Evolutionary conservation across 148 eudicot species (phyloP).

Genomic region (Heliamphora exappendiculata): DNA sequence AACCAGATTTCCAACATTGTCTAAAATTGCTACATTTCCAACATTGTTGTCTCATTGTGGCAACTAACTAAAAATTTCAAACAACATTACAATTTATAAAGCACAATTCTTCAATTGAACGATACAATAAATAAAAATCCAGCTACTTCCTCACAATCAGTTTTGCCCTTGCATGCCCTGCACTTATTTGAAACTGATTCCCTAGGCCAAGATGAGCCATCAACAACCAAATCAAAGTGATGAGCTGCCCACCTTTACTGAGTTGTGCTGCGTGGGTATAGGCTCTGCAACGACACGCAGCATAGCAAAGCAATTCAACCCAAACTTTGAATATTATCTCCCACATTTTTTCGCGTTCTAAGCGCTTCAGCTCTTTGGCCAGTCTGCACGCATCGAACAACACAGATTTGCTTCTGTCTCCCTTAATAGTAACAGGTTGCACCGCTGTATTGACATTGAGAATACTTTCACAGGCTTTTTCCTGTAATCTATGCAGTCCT

Average conservation of each 20-base stretch:
- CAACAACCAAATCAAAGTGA: conserved; percentile 18
- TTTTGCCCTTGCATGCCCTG: conserved; percentile 4
- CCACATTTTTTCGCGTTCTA: background rate
- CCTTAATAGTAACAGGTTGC: conserved; percentile 11
- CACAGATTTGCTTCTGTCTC: conserved; percentile 17
- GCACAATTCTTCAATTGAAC: background rate
- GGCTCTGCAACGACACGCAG: conserved; percentile 9
- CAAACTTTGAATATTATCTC: conserved; percentile 20
- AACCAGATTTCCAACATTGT: too few species aligned
- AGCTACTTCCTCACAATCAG: background rate
- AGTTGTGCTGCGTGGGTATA: conserved; percentile 10
- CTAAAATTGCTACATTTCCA: background rate
- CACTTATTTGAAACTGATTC: conserved; percentile 15
- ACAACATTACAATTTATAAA: background rate
- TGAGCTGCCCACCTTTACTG: conserved; percentile 18
- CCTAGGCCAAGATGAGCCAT: conserved; percentile 24
- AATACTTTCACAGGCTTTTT: background rate
- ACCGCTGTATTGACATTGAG: background rate
- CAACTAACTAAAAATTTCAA: background rate
- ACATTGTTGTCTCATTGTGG: background rate
- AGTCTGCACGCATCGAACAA: conserved; percentile 17
- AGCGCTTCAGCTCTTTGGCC: conserved; percentile 8
- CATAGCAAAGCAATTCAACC: conserved; percentile 15
- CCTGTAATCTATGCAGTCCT: background rate
- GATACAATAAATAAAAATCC: background rate